These are phyloP conservation scores for Ambrosia trifida DNA, from an alignment of 129 eudicot genomes.

Conservation along the genomic window DNA sequence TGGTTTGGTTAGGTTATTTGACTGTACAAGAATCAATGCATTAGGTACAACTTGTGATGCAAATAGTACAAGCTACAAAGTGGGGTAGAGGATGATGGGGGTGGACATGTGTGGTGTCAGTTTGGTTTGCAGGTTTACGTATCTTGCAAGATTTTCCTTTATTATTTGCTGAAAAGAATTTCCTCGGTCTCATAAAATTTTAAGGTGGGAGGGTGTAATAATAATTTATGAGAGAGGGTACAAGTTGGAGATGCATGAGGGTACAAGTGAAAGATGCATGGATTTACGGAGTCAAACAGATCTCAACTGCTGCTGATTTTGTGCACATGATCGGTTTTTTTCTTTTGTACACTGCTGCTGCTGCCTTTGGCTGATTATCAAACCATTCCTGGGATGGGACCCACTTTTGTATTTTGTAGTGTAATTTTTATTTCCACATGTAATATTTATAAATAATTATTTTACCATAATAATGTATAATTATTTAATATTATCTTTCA, in stretches of 20 bases:
- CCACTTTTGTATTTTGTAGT: not conserved
- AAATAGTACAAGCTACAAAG: conserved; percentile 13
- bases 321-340: conserved; percentile 34
- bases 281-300: conserved; percentile 23
- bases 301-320: conserved; percentile 40
- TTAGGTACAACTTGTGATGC: conserved; percentile 8
- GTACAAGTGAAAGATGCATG: conserved; percentile 7
- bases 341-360: conserved; percentile 23
- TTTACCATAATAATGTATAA: not conserved
- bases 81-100: conserved; percentile 31
- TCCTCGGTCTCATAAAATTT: conserved; percentile 27
- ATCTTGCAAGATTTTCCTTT: conserved; percentile 46
- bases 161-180: conserved; percentile 30
- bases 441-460: too few relatives aligned
- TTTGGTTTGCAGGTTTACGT: conserved; percentile 39
- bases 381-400: conserved; percentile 17
- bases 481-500: not conserved
- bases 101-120: conserved; percentile 40
- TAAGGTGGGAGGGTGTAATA: conserved; percentile 27
- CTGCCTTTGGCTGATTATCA: conserved; percentile 19
- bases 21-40: conserved; percentile 4
- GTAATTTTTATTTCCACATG: not conserved
- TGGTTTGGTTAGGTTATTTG: not conserved
- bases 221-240: conserved; percentile 4
- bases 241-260: conserved; percentile 13